A percentile compares a stretch with the other conserved stretches of the same genome.
phyloP scores from a whole-genome alignment of 1,284 basidiomycete genomes.

The Cerioporus squamosus region DNA sequence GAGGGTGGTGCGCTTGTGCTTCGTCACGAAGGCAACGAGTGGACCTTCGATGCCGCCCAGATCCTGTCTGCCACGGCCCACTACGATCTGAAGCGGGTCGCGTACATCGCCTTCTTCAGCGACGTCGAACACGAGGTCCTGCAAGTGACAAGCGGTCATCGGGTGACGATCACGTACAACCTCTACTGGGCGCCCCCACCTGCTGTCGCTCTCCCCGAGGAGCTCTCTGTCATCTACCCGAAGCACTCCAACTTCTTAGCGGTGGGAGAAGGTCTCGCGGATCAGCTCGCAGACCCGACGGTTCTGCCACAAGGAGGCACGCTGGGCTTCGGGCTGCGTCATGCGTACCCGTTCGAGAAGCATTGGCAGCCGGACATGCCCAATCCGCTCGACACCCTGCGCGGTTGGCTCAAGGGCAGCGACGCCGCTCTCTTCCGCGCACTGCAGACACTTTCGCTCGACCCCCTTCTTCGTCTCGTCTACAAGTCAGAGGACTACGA shows the following conservation, averaged over 20 bases:
- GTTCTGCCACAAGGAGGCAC: slow-evolving; percentile 31
- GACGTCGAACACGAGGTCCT: slow-evolving; percentile 51
- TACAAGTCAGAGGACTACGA: background rate
- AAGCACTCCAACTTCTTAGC: background rate
- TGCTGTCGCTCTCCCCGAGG: background rate
- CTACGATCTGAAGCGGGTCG: slow-evolving; percentile 19
- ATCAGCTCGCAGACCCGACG: background rate
- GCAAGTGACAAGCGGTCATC: slow-evolving; percentile 42
- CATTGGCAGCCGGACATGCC: background rate
- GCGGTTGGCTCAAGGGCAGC: slow-evolving; percentile 29
- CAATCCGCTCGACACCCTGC: background rate
- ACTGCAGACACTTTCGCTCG: slow-evolving; percentile 5
- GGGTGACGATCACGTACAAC: slow-evolving; percentile 50
- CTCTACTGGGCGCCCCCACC: slow-evolving; percentile 26
- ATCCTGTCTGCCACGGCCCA: slow-evolving; percentile 20
- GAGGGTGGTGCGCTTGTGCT: slow-evolving; percentile 43
- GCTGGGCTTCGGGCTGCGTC: slow-evolving; percentile 43
- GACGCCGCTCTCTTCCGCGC: slow-evolving; percentile 11
- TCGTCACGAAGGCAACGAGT: slow-evolving; percentile 29
- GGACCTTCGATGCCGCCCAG: slow-evolving; percentile 37
- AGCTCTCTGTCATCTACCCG: slow-evolving; percentile 2
- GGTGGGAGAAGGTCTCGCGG: background rate
- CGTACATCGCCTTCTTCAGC: slow-evolving; percentile 44
- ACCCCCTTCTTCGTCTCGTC: background rate
- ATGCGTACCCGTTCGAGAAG: slow-evolving; percentile 17